Conservation (phyloP, 192 early-diverging fungal species). For the Coemansia sp. region DNA sequence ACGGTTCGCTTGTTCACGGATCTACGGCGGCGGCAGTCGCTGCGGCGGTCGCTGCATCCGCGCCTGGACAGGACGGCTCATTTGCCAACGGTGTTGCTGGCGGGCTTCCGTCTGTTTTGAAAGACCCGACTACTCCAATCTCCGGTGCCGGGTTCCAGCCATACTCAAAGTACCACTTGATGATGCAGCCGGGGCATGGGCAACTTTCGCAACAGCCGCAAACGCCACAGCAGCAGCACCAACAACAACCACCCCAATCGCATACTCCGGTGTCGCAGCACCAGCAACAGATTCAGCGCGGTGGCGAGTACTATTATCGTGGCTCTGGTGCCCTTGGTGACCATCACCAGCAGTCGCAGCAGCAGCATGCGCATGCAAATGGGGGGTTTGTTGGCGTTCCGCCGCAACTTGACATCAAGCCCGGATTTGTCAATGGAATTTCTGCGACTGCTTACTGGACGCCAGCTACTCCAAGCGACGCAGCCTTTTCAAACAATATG, state of each 20-base stretch:
- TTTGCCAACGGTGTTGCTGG: conserved; percentile 25
- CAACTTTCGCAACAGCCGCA: conserved; percentile 22
- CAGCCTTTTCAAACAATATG: conserved; percentile 44
- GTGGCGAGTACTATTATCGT: conserved; percentile 26
- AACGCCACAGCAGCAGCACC: conserved; percentile 15
- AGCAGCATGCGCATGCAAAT: conserved; percentile 25
- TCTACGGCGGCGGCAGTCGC: conserved; percentile 1
- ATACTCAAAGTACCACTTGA: conserved; percentile 51
- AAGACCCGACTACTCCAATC: conserved; percentile 18
- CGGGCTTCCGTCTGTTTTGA: conserved; percentile 32
- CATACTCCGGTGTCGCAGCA: conserved; percentile 40
- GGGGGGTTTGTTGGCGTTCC: conserved; percentile 47
- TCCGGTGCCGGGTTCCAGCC: conserved; percentile 24
- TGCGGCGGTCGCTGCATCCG: background rate
- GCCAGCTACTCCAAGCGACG: conserved; percentile 49
- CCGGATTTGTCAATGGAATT: conserved; percentile 30
- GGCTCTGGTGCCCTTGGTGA: background rate
- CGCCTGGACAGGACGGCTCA: conserved; percentile 25
- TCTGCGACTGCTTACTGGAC: conserved; percentile 44
- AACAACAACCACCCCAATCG: conserved; percentile 22
- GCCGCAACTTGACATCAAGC: conserved; percentile 50
- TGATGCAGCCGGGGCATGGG: conserved; percentile 49
- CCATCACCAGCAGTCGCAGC: conserved; percentile 20
- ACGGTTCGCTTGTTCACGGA: conserved; percentile 19
- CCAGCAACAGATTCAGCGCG: conserved; percentile 21